Evolutionary conservation across 176 grass and related monocot species (phyloP), one percentile per base, ranked within the genome.

Genomic region (Microstegium vimineum): DNA sequence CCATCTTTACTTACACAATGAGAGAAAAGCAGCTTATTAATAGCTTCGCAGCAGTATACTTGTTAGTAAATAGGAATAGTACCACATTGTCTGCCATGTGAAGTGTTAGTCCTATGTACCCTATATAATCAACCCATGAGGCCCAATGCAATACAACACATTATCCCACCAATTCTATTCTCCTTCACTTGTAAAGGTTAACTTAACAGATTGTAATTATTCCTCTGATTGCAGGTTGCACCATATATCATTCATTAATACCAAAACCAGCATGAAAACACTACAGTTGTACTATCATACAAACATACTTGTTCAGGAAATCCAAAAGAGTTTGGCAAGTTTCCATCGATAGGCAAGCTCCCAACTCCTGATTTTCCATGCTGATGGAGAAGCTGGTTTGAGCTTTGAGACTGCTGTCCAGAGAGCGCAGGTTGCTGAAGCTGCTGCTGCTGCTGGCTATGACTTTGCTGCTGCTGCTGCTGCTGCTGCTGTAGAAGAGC

Each of bases 371-470:
- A 25, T 34, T 90, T 94, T 77, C 90, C 91, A 77, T 88, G 91
- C 86, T 90, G 87, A 65, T 57, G 54, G 22, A 85, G 87, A 69
- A 94, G 79, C 42, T 90, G 91, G 82, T 83, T 90, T 71, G 85
- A 90, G 51, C 75, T 94, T 63, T 94, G 91, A 80, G 88, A 94
- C 36, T 90, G 91, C 59, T 94, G 91, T 52, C 91, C 88, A 16
- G 91, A 94, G 62, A 94, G 74, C 63, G 88, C 82, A 85, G 83
- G 90, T 62, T 88, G 90, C 63, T 90, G 91, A 86, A 90, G 88
- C 64, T 88, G 91, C 63, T 86, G 90, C 63, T 86, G 90, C 30
- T 81, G 73, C 15, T 85, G 83, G 54, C 8, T 56, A 33, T 42
- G 49, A 77, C 22, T 57, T 57, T 57, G 83, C 37, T 86, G 83